These are phyloP conservation scores for Mytilinidion resinicola DNA, from an alignment of 495 filamentous ascomycete genomes.

Conservation along the genomic window DNA sequence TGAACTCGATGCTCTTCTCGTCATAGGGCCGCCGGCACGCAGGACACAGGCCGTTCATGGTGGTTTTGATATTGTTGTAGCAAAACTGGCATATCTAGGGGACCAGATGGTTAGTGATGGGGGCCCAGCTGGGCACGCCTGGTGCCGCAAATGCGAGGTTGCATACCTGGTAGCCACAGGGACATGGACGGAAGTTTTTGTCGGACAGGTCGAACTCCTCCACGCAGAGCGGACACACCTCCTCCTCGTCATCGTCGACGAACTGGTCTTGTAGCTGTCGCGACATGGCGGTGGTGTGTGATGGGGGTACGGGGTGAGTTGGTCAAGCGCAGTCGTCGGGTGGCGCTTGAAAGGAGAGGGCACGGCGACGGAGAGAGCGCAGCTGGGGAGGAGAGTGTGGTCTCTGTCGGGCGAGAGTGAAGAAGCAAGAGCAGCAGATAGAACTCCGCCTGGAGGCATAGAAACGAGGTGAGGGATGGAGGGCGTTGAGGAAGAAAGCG, in stretches of 20 bases:
- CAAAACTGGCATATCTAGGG: constrained; percentile 96
- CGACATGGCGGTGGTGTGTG: constrained; percentile 44
- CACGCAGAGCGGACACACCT: constrained; percentile 77
- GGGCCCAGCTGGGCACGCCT: neutral
- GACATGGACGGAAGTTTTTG: constrained; percentile 94
- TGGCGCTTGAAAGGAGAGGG: constrained; percentile 16
- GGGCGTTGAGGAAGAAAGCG: too few species aligned
- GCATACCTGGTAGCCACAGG: constrained; percentile 93
- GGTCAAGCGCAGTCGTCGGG: constrained; percentile 13
- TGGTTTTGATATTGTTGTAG: constrained; percentile 96
- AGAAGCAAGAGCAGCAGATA: constrained; percentile 13
- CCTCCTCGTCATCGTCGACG: constrained; percentile 95
- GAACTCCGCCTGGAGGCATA: constrained; percentile 27
- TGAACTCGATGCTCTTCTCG: constrained; percentile 93
- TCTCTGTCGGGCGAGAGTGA: constrained; percentile 4
- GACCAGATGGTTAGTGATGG: constrained; percentile 13
- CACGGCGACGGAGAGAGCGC: constrained; percentile 1
- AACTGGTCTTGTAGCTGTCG: constrained; percentile 82
- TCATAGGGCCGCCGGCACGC: constrained; percentile 93
- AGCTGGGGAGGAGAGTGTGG: constrained; percentile 2
- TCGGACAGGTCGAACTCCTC: constrained; percentile 98
- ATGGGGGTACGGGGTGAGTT: constrained; percentile 4
- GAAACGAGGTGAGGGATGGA: constrained; percentile 15
- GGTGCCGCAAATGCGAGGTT: constrained; percentile 1
- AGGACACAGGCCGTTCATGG: constrained; percentile 91